A percentile compares a stretch with the other conserved stretches of the same genome.
These are phyloP conservation scores for Actinomortierella ambigua DNA, from an alignment of 371 early-diverging fungal species.

Conservation along the genomic window DNA sequence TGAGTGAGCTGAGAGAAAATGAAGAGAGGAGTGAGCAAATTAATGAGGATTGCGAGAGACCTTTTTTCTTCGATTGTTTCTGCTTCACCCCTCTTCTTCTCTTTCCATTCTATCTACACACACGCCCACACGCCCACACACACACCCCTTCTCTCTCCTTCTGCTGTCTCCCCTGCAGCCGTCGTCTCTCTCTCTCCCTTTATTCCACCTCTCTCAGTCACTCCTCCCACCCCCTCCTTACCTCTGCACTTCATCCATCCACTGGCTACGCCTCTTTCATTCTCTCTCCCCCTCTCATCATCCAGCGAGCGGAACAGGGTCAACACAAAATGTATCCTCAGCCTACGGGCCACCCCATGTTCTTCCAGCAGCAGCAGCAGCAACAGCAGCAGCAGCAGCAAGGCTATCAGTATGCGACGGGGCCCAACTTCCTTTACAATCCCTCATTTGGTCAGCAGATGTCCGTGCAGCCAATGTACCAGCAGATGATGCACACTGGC, in stretches of 20 bases:
- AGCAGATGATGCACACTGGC: slow-evolving; percentile 13
- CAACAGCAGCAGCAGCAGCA: slow-evolving; percentile 37
- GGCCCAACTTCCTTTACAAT: slow-evolving; percentile 38
- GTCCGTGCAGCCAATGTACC: slow-evolving; percentile 11
- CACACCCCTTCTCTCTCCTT: neutral
- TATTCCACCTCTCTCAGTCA: no score
- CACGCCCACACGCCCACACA: no score
- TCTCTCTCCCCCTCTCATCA: slow-evolving; percentile 1
- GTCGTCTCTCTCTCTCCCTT: neutral
- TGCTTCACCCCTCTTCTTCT: neutral
- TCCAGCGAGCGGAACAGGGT: slow-evolving; percentile 3
- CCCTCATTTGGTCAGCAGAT: slow-evolving; percentile 28
- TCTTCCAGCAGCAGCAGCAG: slow-evolving; percentile 12
- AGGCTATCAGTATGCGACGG: slow-evolving; percentile 29
- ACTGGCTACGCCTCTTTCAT: neutral
- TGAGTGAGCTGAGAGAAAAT: neutral
- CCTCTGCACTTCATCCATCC: neutral
- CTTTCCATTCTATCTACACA: no score
- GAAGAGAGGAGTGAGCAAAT: slow-evolving; percentile 1
- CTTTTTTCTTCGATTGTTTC: neutral
- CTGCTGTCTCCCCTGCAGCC: neutral
- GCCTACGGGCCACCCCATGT: no score
- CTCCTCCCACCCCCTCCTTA: neutral
- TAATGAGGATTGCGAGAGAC: neutral
- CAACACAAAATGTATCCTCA: no score